Base-by-base conservation (phyloP, 305 asterid genomes). In the Fraxinus baroniana region DNA sequence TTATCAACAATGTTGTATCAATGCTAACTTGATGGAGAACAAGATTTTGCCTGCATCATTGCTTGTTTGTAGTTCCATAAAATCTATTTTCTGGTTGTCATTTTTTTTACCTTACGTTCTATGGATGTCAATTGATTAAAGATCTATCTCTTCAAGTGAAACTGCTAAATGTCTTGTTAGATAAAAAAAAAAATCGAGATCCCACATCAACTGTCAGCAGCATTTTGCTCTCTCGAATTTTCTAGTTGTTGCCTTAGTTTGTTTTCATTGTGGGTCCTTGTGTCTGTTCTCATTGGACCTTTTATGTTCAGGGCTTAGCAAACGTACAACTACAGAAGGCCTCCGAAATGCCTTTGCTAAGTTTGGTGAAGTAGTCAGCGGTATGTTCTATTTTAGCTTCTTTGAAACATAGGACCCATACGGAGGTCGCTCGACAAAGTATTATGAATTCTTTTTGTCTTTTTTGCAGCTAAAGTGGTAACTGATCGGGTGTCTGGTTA, bases 291-390 rank as follows among this genome's bases (percentile, higher is more conserved):
- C 64, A 55, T 74, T 24, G 33, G n/a, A 74, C 78, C 70, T 78
- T 71, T 28, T 76, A 76, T 64, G 83, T 72, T 70, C 91, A 94
- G 98, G 98, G 77, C 97, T 95, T 79, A 95, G 92, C 92, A 95
- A 91, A 86, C 96, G 97, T 32, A 95, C 98, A 28, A 93, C 98
- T 73, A 83, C 90, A 10, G 98, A 95, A 73, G 98, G 94, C 24
- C 98, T 95, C 72, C 90, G 88, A 20, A 83, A 79, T 6, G 97
- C 94, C 83, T 95, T 95, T 85, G 91, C 93, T 49, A 90, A 91
- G 87, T 91, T 87, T 55, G 98, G 98, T 72, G 90, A 90, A 88
- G 92, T 95, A 62, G 87, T 88, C 41, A 85, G 87, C 79, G 98
- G 98, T 95, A 81, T 13, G 87, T 68, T 57, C 24, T 79, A 0